These are phyloP conservation scores for Globisporangium lucens DNA, from an alignment of 352 stramenopile genomes.

Conservation along the genomic window DNA sequence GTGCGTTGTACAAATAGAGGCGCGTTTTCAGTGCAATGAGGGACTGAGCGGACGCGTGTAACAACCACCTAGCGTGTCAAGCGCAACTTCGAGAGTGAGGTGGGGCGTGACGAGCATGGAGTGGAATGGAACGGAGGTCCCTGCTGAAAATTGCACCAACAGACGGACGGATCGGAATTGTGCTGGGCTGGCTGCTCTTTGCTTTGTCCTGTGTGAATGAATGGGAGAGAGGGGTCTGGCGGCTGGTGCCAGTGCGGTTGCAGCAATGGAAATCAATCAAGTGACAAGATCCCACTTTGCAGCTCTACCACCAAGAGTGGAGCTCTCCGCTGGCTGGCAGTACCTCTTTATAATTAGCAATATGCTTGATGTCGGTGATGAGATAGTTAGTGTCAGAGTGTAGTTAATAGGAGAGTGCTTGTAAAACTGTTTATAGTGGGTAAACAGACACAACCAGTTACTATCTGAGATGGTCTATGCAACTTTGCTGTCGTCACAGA, in stretches of 20 bases:
- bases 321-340: neutral
- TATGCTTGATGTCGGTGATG: neutral
- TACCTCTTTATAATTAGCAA: neutral
- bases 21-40: neutral
- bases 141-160: too few species aligned
- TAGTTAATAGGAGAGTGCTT: neutral
- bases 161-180: too few species aligned
- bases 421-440: neutral
- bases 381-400: neutral
- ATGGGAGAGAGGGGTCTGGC: neutral
- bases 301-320: neutral
- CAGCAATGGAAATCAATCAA: constrained; percentile 2
- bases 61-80: neutral
- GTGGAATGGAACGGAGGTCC: neutral
- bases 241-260: neutral
- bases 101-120: neutral
- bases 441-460: neutral
- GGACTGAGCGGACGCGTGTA: neutral
- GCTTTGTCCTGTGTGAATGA: neutral
- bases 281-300: neutral
- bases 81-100: neutral
- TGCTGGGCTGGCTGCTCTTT: neutral
- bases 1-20: neutral
- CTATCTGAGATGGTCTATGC: constrained; percentile 8
- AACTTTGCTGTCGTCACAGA: neutral